Evolutionary conservation across 345 rosid genomes (phyloP), one percentile per base, ranked within the genome.

Genomic region (Hirschfeldia incana): DNA sequence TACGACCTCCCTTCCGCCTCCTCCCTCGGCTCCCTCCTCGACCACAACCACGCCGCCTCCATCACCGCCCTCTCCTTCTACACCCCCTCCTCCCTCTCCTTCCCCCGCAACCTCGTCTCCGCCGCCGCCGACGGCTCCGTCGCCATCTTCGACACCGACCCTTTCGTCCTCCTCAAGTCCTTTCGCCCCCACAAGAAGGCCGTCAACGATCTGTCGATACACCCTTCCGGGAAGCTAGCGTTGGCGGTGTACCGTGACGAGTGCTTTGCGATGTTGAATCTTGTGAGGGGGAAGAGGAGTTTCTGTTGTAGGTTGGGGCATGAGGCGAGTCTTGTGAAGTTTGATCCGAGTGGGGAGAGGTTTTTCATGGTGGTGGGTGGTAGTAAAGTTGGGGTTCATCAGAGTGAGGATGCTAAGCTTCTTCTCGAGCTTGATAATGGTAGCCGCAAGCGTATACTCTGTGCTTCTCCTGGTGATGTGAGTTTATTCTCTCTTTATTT

Each of bases 41-140:
- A 81, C 68, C 90, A 92, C 37, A 88, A 88, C 69, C 86, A 86
- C 76, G 77, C 91, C 44, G 83, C 98, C 55, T 85, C 94, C 17
- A 83, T 90, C 79, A 90, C 99, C 9, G 78, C 94, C 53, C 90
- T 95, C 77, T 72, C 92, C 74, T 95, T 95, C 81, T 93, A 82
- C 87, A 86, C 91, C 21, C 94, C 98, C 16, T 83, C 88, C 2
- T 81, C 85, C 65, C 85, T 94, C 60, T 85, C 97, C 6, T 88
- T 91, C 76, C 97, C 98, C 46, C 95, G 97, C 13, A 94, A 94
- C 76, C 92, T 95, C 71, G 70, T 95, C 70, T 91, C 98, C 49
- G 90, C 90, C 65, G 78, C 94, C 1, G 92, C 93, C 0, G 97
- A 93, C 34, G 99, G 99, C 69, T 85, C 91, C 60, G 86, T 93